phyloP scores from a whole-genome alignment of 108 stramenopile genomes.

The Phaeodactylum tricornutum region DNA sequence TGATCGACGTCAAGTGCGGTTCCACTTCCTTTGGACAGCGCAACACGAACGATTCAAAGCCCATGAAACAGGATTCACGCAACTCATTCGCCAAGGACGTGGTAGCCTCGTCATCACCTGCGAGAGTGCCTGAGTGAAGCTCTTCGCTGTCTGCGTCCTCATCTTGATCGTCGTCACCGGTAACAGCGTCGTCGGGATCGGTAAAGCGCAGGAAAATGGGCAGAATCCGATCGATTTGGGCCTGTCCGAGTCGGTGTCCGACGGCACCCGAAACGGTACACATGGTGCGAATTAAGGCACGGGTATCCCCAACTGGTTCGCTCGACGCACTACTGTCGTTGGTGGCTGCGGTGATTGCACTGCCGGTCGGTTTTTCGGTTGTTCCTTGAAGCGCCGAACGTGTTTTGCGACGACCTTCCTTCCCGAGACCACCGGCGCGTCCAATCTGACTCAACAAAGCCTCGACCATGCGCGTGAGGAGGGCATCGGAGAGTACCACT shows the following conservation, averaged over 20 bases:
- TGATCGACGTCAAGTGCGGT: conserved; percentile 72
- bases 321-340: not conserved
- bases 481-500: conserved; percentile 61
- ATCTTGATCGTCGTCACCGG: conserved; percentile 65
- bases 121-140: conserved; percentile 22
- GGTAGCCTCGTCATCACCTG: conserved; percentile 37
- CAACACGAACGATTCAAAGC: conserved; percentile 89
- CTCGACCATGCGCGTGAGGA: conserved; percentile 72
- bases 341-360: not conserved
- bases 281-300: conserved; percentile 84
- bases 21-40: conserved; percentile 91
- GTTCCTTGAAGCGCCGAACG: conserved; percentile 17
- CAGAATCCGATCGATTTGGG: conserved; percentile 87
- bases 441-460: conserved; percentile 72
- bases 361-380: conserved; percentile 9
- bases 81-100: conserved; percentile 78
- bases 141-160: conserved; percentile 41
- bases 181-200: conserved; percentile 73
- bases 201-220: conserved; percentile 89
- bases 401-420: conserved; percentile 21
- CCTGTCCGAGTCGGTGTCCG: conserved; percentile 73
- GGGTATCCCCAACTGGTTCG: conserved; percentile 44
- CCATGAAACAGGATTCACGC: conserved; percentile 93
- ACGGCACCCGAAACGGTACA: conserved; percentile 76
- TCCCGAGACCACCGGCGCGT: conserved; percentile 21